Conservation (phyloP, 257 asterid species). For the Lavandula angustifolia region DNA sequence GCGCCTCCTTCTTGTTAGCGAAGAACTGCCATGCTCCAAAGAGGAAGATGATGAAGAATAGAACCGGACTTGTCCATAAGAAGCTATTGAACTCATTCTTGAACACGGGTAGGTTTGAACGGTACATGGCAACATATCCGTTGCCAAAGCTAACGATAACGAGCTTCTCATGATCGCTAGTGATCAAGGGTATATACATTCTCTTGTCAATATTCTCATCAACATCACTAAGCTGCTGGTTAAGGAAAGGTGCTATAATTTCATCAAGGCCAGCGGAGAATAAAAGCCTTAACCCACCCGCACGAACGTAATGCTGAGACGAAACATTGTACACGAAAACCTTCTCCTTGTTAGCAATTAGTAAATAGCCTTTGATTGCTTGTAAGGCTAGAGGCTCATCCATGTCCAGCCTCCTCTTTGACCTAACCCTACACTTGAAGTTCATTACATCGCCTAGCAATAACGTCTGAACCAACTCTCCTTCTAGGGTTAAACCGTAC, state of each 20-base stretch:
- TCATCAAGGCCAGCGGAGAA: conserved; percentile 68
- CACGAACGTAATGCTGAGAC: conserved; percentile 78
- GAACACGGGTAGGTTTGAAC: conserved; percentile 76
- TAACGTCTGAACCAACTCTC: conserved; percentile 73
- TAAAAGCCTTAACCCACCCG: conserved; percentile 67
- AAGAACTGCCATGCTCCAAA: conserved; percentile 89
- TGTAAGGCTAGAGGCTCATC: conserved; percentile 65
- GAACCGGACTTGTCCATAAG: conserved; percentile 84
- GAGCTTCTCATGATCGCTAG: conserved; percentile 74
- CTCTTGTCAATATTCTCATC: conserved; percentile 27
- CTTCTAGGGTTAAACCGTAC: conserved; percentile 72
- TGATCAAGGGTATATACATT: conserved; percentile 50
- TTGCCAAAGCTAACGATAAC: conserved; percentile 66
- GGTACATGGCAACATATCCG: conserved; percentile 76
- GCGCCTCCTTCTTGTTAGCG: conserved; percentile 88
- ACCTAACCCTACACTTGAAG: conserved; percentile 86
- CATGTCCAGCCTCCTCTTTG: conserved; percentile 68
- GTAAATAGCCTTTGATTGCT: conserved; percentile 81
- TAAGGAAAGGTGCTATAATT: conserved; percentile 58
- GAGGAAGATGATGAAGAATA: conserved; percentile 79
- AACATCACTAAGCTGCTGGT: conserved; percentile 41
- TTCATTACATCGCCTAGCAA: conserved; percentile 83
- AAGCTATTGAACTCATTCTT: conserved; percentile 78
- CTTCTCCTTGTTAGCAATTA: conserved; percentile 58
- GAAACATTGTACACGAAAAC: conserved; percentile 76